Conservation (phyloP, 164 flowering plant species). For the Tetrastigma voinierianum region DNA sequence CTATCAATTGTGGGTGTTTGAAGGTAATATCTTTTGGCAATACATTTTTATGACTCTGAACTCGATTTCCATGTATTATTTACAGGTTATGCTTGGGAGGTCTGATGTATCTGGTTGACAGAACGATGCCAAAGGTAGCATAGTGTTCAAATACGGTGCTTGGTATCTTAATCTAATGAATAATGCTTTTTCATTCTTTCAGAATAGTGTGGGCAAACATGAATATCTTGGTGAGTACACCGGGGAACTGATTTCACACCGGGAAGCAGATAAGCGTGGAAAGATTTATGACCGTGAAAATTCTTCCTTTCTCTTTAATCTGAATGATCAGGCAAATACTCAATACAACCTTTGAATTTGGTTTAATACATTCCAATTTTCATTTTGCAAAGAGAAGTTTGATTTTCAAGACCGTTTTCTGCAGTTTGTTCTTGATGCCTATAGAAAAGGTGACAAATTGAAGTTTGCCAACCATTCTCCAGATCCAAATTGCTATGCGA, state of each 20-base stretch:
- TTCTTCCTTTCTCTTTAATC: constrained; percentile 94
- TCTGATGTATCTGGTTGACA: constrained; percentile 99
- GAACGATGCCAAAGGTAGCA: constrained; percentile 93
- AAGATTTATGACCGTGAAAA: constrained; percentile 98
- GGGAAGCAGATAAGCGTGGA: constrained; percentile 99
- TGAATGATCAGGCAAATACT: constrained; percentile 81
- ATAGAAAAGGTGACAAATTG: constrained; percentile 91
- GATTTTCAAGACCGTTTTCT: constrained; percentile 3
- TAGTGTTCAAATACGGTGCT: not conserved
- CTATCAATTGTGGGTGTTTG: not conserved
- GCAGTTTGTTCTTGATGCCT: constrained; percentile 98
- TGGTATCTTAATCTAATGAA: constrained; percentile 2
- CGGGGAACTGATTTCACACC: constrained; percentile 93
- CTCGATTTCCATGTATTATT: constrained; percentile 12
- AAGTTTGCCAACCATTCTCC: constrained; percentile 99
- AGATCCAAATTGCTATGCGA: constrained; percentile 97
- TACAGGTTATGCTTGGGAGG: constrained; percentile 89
- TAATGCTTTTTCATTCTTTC: constrained; percentile 18
- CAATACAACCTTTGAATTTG: not conserved
- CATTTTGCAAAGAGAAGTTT: not conserved
- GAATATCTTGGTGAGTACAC: constrained; percentile 98
- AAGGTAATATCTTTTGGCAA: constrained; percentile 1
- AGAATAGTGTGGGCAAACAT: constrained; percentile 91
- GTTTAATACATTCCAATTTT: not conserved
- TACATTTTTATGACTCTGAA: not conserved